Evolutionary conservation across 139 green algal genomes (phyloP).

Genomic region (Chlorella sp.): DNA sequence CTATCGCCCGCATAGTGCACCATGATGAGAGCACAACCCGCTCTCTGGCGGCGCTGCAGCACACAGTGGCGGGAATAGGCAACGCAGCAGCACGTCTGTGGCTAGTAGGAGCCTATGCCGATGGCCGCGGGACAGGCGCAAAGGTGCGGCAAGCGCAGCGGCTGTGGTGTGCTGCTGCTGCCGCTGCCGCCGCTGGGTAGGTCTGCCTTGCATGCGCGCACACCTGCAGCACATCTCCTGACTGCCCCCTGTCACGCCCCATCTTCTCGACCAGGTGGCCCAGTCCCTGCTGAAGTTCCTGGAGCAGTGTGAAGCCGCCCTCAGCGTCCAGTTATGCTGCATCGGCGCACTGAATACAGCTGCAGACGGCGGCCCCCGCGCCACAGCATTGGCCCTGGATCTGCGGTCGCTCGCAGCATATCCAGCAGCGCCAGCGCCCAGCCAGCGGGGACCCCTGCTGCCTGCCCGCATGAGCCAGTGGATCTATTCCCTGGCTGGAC

Average conservation of each 20-base stretch:
- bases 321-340: slow-evolving; percentile 17
- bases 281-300: slow-evolving; percentile 8
- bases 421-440: background rate
- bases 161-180: too few species aligned
- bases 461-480: slow-evolving; percentile 10
- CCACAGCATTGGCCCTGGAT: slow-evolving; percentile 10
- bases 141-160: too few species aligned
- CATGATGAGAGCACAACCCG: slow-evolving; percentile 7
- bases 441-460: background rate
- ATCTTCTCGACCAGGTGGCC: background rate
- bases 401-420: background rate
- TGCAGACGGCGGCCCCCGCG: background rate
- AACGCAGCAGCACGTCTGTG: background rate
- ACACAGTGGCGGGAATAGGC: slow-evolving; percentile 17
- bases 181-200: too few species aligned
- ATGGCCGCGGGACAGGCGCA: background rate
- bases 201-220: too few species aligned
- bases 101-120: slow-evolving; percentile 20
- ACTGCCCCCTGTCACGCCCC: too few species aligned
- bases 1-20: background rate
- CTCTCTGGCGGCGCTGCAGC: background rate
- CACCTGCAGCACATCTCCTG: too few species aligned
- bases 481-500: background rate
- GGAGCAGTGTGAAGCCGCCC: background rate
- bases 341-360: background rate